phyloP scores from a whole-genome alignment of 768 basidiomycete species.

The Kwoniella pini region DNA sequence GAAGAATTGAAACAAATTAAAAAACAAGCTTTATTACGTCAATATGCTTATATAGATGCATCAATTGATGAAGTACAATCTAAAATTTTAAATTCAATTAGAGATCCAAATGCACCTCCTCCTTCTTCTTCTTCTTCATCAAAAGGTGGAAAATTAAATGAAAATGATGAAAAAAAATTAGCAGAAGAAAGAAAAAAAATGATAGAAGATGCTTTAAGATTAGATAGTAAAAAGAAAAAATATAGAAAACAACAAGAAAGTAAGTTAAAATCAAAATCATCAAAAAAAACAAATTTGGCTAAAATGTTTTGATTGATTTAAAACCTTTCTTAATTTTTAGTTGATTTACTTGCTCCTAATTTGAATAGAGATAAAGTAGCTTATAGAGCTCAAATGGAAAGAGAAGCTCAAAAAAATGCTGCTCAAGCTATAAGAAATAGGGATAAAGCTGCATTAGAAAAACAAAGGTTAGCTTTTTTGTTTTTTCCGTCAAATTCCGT shows the following conservation, averaged over 20 bases:
- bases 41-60: constrained; percentile 53
- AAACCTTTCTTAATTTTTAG: constrained; percentile 15
- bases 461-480: constrained; percentile 43
- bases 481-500: too few relatives aligned
- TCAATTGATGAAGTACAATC: constrained; percentile 12
- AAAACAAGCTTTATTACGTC: constrained; percentile 41
- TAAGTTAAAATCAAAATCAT: constrained; percentile 17
- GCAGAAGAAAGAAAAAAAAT: constrained; percentile 43
- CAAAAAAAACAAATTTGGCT: background rate
- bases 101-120: constrained; percentile 35
- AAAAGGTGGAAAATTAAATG: constrained; percentile 15
- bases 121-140: too few relatives aligned
- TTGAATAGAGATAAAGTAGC: constrained; percentile 51
- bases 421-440: constrained; percentile 41
- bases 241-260: constrained; percentile 49
- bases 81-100: background rate
- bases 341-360: constrained; percentile 53
- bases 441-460: constrained; percentile 51
- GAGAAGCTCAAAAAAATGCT: constrained; percentile 43
- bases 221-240: constrained; percentile 52
- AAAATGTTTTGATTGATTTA: background rate
- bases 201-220: constrained; percentile 45
- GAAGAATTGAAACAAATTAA: constrained; percentile 49
- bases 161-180: constrained; percentile 47
- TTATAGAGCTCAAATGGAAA: constrained; percentile 43